Evolutionary conservation across 371 early-diverging fungal genomes (phyloP).

Genomic region (Rhizomucor miehei): DNA sequence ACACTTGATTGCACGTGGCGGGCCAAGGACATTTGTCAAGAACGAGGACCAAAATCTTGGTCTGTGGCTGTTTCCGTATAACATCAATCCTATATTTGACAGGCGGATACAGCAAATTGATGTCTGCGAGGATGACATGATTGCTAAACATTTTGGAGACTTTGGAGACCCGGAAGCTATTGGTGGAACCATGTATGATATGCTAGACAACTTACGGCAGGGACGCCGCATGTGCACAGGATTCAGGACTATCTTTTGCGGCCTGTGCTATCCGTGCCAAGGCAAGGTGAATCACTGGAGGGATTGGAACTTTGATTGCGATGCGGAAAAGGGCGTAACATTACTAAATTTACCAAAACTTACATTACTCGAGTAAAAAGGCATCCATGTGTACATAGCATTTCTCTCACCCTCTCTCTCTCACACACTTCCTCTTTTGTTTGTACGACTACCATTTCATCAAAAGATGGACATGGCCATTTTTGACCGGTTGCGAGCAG

Average conservation of each 20-base stretch:
- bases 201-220: constrained; percentile 46
- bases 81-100: constrained; percentile 55
- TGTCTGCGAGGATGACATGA: constrained; percentile 61
- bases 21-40: constrained; percentile 51
- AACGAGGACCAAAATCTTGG: constrained; percentile 62
- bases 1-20: constrained; percentile 48
- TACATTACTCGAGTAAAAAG: constrained; percentile 35
- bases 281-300: constrained; percentile 58
- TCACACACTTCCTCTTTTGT: too few relatives aligned
- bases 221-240: constrained; percentile 46
- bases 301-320: constrained; percentile 59
- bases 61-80: constrained; percentile 59
- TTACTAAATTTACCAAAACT: constrained; percentile 29
- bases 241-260: constrained; percentile 42
- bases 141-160: constrained; percentile 63
- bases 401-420: too few relatives aligned
- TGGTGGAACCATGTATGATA: constrained; percentile 57
- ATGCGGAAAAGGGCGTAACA: constrained; percentile 54
- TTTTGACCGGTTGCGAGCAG: too few relatives aligned
- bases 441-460: too few relatives aligned
- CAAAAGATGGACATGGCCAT: too few relatives aligned
- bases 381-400: background rate
- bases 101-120: constrained; percentile 61
- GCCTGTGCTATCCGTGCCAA: constrained; percentile 57
- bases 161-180: constrained; percentile 49